These are phyloP conservation scores for Pseudogymnoascus sp. DNA, from an alignment of 2,329 filamentous ascomycete species.

Conservation along the genomic window DNA sequence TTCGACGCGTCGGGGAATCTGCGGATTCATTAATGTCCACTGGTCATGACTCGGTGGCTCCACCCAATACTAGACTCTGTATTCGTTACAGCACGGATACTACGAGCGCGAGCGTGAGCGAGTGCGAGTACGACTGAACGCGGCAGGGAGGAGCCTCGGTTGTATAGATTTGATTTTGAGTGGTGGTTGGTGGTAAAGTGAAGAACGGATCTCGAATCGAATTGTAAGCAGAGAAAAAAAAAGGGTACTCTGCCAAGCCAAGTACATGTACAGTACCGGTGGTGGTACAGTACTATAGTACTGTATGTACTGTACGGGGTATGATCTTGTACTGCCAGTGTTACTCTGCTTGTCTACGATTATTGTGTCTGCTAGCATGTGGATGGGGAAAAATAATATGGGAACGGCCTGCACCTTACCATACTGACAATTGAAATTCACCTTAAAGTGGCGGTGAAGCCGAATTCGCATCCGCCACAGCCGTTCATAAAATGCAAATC, in stretches of 20 bases:
- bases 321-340: neutral
- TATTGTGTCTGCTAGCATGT: neutral
- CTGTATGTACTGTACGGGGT: neutral
- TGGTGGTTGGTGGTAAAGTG: too few relatives aligned
- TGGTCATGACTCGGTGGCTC: neutral
- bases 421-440: neutral
- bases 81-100: neutral
- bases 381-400: neutral
- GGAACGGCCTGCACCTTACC: neutral
- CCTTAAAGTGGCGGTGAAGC: neutral
- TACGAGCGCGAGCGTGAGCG: neutral
- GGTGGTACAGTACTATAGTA: neutral
- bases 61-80: neutral
- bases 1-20: neutral
- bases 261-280: neutral
- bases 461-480: neutral
- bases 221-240: neutral
- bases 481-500: constrained; percentile 1
- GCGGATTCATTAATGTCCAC: constrained; percentile 1
- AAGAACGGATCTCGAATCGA: neutral
- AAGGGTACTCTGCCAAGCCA: neutral
- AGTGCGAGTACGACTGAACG: constrained; percentile 2
- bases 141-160: neutral
- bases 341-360: neutral
- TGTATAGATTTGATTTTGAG: neutral